Percentiles rank a stretch among this genome's conserved stretches.
Conservation (phyloP, 2,329 filamentous ascomycete genomes). For the Xylaria sp. region DNA sequence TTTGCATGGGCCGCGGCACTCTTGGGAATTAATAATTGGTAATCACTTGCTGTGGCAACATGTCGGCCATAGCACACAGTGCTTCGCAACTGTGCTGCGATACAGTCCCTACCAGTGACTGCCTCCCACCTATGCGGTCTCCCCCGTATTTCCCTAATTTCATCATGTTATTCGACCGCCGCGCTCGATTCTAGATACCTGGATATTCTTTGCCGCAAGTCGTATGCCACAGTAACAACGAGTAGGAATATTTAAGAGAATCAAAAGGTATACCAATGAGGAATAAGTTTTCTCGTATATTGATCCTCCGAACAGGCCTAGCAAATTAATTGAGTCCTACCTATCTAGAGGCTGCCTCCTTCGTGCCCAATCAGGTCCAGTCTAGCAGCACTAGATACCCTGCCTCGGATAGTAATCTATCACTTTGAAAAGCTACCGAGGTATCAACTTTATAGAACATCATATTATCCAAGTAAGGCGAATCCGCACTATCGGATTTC, state of each 20-base stretch:
- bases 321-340: slow-evolving; percentile 1
- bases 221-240: neutral
- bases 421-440: neutral
- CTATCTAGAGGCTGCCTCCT: no score
- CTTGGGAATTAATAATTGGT: slow-evolving; percentile 3
- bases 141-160: neutral
- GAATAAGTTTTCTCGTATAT: neutral
- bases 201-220: neutral
- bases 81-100: neutral
- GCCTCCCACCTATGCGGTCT: neutral
- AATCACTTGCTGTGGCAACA: neutral
- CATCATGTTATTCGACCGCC: neutral
- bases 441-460: neutral
- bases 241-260: neutral
- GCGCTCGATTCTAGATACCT: neutral
- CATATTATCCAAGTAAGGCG: neutral
- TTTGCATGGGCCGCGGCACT: slow-evolving; percentile 15
- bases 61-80: neutral
- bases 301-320: slow-evolving; percentile 5
- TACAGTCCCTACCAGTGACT: neutral
- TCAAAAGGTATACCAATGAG: neutral
- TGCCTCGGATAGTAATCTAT: neutral
- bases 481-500: slow-evolving; percentile 16
- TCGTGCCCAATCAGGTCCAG: neutral
- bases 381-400: neutral